Conservation (phyloP, 2,329 filamentous ascomycete genomes). For the Fusarium stilboides region DNA sequence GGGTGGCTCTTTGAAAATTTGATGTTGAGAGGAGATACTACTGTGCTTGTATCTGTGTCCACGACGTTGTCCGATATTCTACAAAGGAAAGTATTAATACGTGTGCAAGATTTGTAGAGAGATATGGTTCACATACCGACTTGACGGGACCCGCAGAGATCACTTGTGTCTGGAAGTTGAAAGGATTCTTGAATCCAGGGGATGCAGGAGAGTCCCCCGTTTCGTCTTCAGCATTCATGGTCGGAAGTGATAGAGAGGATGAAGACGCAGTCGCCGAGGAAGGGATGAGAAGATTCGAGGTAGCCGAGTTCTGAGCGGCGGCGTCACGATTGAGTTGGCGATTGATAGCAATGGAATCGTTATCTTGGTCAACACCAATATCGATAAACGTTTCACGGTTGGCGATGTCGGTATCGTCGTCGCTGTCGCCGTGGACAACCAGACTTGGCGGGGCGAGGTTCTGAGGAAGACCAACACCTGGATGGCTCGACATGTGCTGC, state of each 20-base stretch:
- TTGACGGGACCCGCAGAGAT: constrained; percentile 83
- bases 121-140: constrained; percentile 70
- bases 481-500: constrained; percentile 45
- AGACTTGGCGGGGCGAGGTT: constrained; percentile 48
- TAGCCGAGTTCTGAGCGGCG: constrained; percentile 32
- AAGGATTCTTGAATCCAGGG: constrained; percentile 73
- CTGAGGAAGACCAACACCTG: constrained; percentile 41
- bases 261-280: constrained; percentile 29
- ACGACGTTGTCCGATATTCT: constrained; percentile 92
- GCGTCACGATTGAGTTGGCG: constrained; percentile 39
- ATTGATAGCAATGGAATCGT: constrained; percentile 27
- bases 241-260: constrained; percentile 32
- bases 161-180: constrained; percentile 93
- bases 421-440: constrained; percentile 44
- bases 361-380: constrained; percentile 13
- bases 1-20: constrained; percentile 95
- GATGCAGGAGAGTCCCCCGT: constrained; percentile 32
- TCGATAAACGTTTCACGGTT: constrained; percentile 24
- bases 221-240: constrained; percentile 40
- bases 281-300: constrained; percentile 41
- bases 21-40: constrained; percentile 88
- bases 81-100: constrained; percentile 19
- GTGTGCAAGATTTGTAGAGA: neutral
- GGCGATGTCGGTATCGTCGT: constrained; percentile 29
- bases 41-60: constrained; percentile 99